Evolutionary conservation across 768 basidiomycete species (phyloP), one percentile per base, ranked within the genome.

Genomic region (Mycena rebaudengoi): DNA sequence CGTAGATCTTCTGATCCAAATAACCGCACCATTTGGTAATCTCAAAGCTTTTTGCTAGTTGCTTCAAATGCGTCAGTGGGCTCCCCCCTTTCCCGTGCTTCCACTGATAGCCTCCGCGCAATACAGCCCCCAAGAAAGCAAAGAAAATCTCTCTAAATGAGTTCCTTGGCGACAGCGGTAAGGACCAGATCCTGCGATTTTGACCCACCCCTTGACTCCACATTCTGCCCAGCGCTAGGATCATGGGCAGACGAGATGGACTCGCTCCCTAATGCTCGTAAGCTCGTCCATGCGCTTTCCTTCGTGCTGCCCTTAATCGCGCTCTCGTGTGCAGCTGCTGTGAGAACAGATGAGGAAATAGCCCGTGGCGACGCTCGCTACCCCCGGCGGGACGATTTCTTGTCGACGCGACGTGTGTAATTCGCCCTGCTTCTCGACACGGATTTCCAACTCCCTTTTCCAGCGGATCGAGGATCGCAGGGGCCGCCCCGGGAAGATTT

Each of bases 201-300:
- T 62, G 56, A 29, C 52, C 29, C 29, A 46, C 45, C 11, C 40
- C 53, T 54, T 67, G 63, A 60, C 64, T 63, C 66, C 41, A 50
- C 40, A 51, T 65, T 50, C 58, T 95, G 94, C 89, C 59, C 80
- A 95, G 94, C 89, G 54, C 80, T 93, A 53, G 97, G 95, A 72
- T 96, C 94, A 74, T 99, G 98, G 98, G 98, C 98, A 7, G 98
- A 99, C 75, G 98, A 99, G 79, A 96, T 98, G 94, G 96, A 98
- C 68, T 71, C 85, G 29, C 85, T 99, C 65, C 97, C 97, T 26
- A 91, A 88, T 70, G 96, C 95, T 73, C 97, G 97, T 99, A 81
- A 81, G 96, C 84, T 37, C 29, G 33, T 12, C 13, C 43, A 29
- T 56, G 18, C 21, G 62, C 21, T 21, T 35, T 57, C 23, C 40